phyloP scores from a whole-genome alignment of 306 rosid genomes.

The Cucumis cinereus region DNA sequence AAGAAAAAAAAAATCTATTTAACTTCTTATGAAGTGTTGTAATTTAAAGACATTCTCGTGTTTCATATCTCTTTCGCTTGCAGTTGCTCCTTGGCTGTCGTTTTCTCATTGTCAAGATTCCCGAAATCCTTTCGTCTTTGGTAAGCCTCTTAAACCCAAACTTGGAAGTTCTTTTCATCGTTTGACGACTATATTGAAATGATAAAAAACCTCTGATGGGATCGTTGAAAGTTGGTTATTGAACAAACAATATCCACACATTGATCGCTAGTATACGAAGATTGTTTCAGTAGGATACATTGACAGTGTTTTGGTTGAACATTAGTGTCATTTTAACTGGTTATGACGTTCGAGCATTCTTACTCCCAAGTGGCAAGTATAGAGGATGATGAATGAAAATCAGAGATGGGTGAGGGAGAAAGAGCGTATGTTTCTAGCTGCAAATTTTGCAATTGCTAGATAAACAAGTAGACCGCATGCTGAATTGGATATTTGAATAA shows the following conservation, averaged over 20 bases:
- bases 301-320: not conserved
- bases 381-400: not conserved
- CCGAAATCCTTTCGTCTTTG: not conserved
- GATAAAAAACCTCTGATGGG: not conserved
- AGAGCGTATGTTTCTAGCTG: not conserved
- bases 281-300: not conserved
- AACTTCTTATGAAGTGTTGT: conserved; percentile 5
- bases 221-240: not conserved
- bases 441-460: not conserved
- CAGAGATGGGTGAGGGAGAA: not conserved
- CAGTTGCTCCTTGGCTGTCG: not conserved
- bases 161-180: not conserved
- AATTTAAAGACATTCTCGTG: conserved; percentile 6
- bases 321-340: not conserved
- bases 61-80: not conserved
- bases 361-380: not conserved
- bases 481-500: not conserved
- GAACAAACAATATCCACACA: not conserved
- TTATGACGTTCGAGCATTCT: not conserved
- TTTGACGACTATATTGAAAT: not conserved
- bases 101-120: not conserved
- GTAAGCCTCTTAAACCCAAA: not conserved
- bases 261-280: not conserved
- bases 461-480: not conserved
- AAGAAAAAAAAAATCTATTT: not conserved